Evolutionary conservation across 441 rosid species (phyloP), one percentile per base, ranked within the genome.

Genomic region (Eruca vesicaria): DNA sequence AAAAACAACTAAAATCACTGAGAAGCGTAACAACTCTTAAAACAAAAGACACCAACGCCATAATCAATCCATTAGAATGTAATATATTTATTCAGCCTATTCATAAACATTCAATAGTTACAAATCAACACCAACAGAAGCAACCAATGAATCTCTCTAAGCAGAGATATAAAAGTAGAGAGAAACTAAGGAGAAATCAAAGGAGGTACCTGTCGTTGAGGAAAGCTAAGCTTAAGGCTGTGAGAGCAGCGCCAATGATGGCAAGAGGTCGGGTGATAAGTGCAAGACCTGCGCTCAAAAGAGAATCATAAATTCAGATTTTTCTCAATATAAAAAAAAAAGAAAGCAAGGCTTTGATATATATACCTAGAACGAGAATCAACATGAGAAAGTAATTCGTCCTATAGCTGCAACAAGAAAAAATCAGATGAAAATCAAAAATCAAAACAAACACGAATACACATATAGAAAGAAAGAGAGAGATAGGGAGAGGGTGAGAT

Each of bases 341-440:
- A 52, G 36, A 72, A 36, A 28, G 18, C 9, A 20, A 71, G 31
- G 8, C 16, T 32, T 16, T 18, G 18, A 32, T 52, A 66, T 74
- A 32, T 52, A 66, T 74, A 74, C 78, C 61, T 14, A 74, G 68
- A 58, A 74, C 53, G 62, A 67, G n/a, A 20, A 77, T 60, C 38
- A 76, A 48, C 57, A 77, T 28, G 71, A 80, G 63, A 78, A 80
- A 80, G 81, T 80, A 80, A 58, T 80, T 80, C 18, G 83, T 80
- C 72, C 81, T 59, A 16, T 80, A 77, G 83, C 83, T 80, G 81
- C 81, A 76, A 32, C 45, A 32, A n/a, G n/a, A 45, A 1, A 31
- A 75, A 52, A 38, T 3, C 6, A 55, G 26, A 72, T 2, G 9
- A 14, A n/a, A n/a, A n/a, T n/a, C n/a, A n/a, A n/a, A n/a, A 63